Conservation (phyloP, 1,139 yeast genomes). For the Schizosaccharomyces versatilis region DNA sequence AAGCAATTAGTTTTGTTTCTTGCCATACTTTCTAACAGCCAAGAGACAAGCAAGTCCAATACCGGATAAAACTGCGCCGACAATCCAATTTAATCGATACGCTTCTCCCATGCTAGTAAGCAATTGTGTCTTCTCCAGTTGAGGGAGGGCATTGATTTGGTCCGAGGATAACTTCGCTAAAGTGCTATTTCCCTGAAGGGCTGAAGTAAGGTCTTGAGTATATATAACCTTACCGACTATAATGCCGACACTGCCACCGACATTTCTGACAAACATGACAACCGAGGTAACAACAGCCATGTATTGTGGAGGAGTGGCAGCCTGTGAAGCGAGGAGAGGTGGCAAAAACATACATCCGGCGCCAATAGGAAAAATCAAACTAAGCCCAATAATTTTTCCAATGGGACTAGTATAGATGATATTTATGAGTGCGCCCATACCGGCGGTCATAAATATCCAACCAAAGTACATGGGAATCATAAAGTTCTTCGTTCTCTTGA, state of each 20-base stretch:
- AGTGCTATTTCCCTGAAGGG: neutral
- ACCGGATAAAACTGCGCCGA: too few species aligned
- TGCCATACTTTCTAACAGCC: too few species aligned
- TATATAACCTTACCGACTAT: constrained; percentile 7
- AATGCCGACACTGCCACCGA: constrained; percentile 9
- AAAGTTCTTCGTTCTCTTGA: constrained; percentile 27
- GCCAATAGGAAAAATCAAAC: constrained; percentile 33
- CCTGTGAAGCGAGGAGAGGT: constrained; percentile 30
- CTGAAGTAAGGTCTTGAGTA: neutral
- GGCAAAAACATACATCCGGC: constrained; percentile 36
- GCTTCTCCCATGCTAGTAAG: too few species aligned
- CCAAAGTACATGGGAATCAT: constrained; percentile 29
- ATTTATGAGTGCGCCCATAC: constrained; percentile 30
- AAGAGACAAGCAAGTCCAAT: too few species aligned
- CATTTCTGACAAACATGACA: constrained; percentile 5
- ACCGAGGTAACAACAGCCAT: constrained; percentile 8
- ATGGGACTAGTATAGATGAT: constrained; percentile 21
- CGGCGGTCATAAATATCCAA: constrained; percentile 27
- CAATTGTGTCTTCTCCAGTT: neutral
- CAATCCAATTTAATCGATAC: too few species aligned
- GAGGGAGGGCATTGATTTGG: neutral
- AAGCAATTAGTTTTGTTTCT: too few species aligned
- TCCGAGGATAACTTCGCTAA: neutral
- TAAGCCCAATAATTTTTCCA: constrained; percentile 27
- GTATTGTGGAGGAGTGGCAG: constrained; percentile 28